phyloP scores from a whole-genome alignment of 2,329 filamentous ascomycete species.

The Hypoxylon sp. region DNA sequence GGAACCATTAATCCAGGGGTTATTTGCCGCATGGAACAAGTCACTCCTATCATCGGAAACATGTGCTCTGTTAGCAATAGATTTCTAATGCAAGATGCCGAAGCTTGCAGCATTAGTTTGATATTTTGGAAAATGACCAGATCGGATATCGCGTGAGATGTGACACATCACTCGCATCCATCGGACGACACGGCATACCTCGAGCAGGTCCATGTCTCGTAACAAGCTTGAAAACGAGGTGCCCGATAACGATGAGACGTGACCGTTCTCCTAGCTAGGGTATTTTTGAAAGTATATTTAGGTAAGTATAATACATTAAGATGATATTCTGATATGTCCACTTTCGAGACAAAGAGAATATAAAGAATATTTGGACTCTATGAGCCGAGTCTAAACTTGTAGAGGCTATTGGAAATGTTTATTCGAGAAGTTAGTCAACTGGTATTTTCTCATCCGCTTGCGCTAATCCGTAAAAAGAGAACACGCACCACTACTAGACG shows the following conservation, averaged over 20 bases:
- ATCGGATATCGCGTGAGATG: slow-evolving; percentile 30
- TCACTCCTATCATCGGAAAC: not conserved
- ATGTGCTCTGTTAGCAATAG: not conserved
- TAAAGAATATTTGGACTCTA: not conserved
- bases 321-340: not conserved
- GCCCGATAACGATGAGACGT: not conserved
- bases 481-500: not conserved
- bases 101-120: not conserved
- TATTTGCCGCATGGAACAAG: slow-evolving; percentile 18
- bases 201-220: not conserved
- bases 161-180: slow-evolving; percentile 28
- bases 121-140: not conserved
- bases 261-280: not conserved
- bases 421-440: slow-evolving; percentile 16
- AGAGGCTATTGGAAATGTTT: not conserved
- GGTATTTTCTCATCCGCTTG: not conserved
- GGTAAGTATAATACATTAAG: not conserved
- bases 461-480: slow-evolving; percentile 14
- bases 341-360: not conserved
- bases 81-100: not conserved
- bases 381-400: not conserved
- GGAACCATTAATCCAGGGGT: not conserved
- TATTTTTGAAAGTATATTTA: not conserved
- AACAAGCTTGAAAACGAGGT: not conserved
- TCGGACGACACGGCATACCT: not conserved